Percentiles rank a stretch among this genome's conserved stretches.
These are phyloP conservation scores for Exophiala phaeomuriformis DNA, from an alignment of 2,329 filamentous ascomycete species.

Conservation along the genomic window DNA sequence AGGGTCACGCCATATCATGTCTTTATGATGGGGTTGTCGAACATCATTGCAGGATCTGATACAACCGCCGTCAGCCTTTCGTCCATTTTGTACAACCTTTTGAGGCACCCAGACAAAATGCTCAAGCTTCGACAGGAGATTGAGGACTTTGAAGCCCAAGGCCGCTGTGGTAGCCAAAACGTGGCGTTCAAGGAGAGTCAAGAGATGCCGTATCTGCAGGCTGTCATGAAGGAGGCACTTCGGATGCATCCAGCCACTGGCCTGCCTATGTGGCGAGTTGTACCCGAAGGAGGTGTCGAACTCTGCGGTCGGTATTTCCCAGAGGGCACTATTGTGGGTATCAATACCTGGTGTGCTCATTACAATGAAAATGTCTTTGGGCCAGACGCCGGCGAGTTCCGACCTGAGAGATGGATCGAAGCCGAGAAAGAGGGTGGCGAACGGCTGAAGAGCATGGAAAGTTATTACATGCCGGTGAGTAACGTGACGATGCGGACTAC, in stretches of 20 bases:
- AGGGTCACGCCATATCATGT: slow-evolving; percentile 38
- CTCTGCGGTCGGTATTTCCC: slow-evolving; percentile 40
- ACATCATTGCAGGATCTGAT: slow-evolving; percentile 26
- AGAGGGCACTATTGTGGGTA: slow-evolving; percentile 38
- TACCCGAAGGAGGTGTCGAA: slow-evolving; percentile 40
- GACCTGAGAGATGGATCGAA: slow-evolving; percentile 44
- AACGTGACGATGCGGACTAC: neutral
- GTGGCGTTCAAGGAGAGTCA: slow-evolving; percentile 56
- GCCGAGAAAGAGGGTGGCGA: slow-evolving; percentile 30
- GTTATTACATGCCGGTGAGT: slow-evolving; percentile 37
- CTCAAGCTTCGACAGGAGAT: slow-evolving; percentile 24
- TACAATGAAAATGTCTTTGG: slow-evolving; percentile 44
- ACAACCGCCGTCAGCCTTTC: slow-evolving; percentile 45
- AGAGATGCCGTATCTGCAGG: slow-evolving; percentile 58
- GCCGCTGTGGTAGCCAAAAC: slow-evolving; percentile 31
- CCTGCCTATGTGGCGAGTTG: slow-evolving; percentile 45
- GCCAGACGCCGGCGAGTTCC: slow-evolving; percentile 37
- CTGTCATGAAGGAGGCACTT: slow-evolving; percentile 48
- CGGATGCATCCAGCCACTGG: slow-evolving; percentile 46
- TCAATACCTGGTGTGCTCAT: slow-evolving; percentile 42
- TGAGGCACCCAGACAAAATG: slow-evolving; percentile 50
- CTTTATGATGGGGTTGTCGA: slow-evolving; percentile 32
- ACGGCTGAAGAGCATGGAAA: slow-evolving; percentile 33
- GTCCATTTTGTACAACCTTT: slow-evolving; percentile 65
- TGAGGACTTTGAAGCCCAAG: slow-evolving; percentile 22